phyloP scores from a whole-genome alignment of 192 early-diverging fungal genomes.

The Haplosporangium gracile region DNA sequence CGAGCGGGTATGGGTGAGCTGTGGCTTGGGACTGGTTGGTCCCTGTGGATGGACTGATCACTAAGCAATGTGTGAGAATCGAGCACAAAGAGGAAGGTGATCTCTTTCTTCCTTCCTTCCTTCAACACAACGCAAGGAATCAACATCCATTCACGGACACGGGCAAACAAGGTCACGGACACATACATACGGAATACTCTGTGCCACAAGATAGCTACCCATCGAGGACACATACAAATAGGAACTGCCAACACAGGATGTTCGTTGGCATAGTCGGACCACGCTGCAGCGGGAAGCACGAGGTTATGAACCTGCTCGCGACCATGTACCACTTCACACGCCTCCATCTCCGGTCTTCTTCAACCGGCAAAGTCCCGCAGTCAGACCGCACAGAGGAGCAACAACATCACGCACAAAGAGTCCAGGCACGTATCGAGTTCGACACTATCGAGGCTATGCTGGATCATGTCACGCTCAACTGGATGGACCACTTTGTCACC shows the following conservation, averaged over 20 bases:
- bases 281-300: slow-evolving; percentile 73
- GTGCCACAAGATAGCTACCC: no score
- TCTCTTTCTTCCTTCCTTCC: neutral
- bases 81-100: neutral
- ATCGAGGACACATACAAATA: neutral
- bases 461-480: slow-evolving; percentile 79
- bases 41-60: neutral
- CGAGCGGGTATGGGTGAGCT: neutral
- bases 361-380: neutral
- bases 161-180: neutral
- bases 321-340: slow-evolving; percentile 63
- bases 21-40: neutral
- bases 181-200: neutral
- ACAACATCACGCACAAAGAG: neutral
- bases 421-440: slow-evolving; percentile 53
- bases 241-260: slow-evolving; percentile 58
- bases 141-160: neutral
- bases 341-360: slow-evolving; percentile 31
- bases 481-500: slow-evolving; percentile 81
- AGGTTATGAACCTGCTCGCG: slow-evolving; percentile 71
- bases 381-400: neutral
- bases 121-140: neutral
- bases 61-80: neutral
- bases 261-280: slow-evolving; percentile 80
- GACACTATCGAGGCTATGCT: slow-evolving; percentile 69